phyloP scores from a whole-genome alignment of 2,329 filamentous ascomycete genomes.

The Paecilomyces dactylethromorphus region DNA sequence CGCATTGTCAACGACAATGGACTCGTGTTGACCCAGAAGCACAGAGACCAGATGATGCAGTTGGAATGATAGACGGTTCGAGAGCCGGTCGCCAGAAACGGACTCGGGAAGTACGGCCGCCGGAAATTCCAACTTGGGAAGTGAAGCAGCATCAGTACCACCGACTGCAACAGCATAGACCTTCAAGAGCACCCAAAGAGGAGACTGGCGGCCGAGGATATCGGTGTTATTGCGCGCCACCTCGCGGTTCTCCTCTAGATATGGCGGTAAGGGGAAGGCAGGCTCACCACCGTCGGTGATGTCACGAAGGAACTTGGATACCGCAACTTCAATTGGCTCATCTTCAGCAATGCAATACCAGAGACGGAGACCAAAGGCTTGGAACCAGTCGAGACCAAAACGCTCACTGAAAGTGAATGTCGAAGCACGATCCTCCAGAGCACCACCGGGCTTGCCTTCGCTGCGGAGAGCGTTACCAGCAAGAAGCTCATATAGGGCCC shows the following conservation, averaged over 20 bases:
- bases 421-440: slow-evolving; percentile 71
- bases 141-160: slow-evolving; percentile 19
- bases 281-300: slow-evolving; percentile 63
- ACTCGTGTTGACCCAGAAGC: slow-evolving; percentile 37
- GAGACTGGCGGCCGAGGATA: slow-evolving; percentile 56
- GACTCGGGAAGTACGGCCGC: slow-evolving; percentile 70
- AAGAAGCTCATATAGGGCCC: slow-evolving; percentile 82
- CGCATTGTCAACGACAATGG: slow-evolving; percentile 48
- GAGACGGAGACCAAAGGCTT: slow-evolving; percentile 81
- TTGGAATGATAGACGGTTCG: slow-evolving; percentile 77
- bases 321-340: slow-evolving; percentile 65
- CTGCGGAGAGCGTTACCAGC: slow-evolving; percentile 81
- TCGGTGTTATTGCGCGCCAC: slow-evolving; percentile 57
- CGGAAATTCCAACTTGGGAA: slow-evolving; percentile 48
- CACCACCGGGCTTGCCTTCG: slow-evolving; percentile 63
- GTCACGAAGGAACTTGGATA: slow-evolving; percentile 67
- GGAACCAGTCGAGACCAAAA: slow-evolving; percentile 87
- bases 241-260: slow-evolving; percentile 53
- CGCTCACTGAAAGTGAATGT: slow-evolving; percentile 76
- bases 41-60: slow-evolving; percentile 61
- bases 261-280: slow-evolving; percentile 66
- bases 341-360: slow-evolving; percentile 74
- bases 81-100: slow-evolving; percentile 66
- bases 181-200: slow-evolving; percentile 81
- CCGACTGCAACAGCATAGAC: slow-evolving; percentile 56